Conservation (phyloP, 768 basidiomycete genomes). For the Suillus paluster region DNA sequence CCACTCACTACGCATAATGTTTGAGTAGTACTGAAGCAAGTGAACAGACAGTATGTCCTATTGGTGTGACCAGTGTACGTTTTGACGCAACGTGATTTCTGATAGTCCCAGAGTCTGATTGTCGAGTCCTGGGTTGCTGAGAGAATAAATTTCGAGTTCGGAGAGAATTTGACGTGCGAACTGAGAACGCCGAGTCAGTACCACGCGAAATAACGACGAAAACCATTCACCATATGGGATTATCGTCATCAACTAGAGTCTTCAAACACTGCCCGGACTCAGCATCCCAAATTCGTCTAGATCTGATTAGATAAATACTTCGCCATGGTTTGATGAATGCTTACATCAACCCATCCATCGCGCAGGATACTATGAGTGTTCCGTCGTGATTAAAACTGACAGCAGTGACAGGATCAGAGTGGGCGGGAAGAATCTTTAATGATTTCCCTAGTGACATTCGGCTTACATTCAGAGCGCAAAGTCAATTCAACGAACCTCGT, state of each 20-base stretch:
- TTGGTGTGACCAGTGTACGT: constrained; percentile 89
- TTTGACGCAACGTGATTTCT: constrained; percentile 88
- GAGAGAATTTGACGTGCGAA: constrained; percentile 89
- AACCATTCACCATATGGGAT: constrained; percentile 78
- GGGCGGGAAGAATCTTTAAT: constrained; percentile 90
- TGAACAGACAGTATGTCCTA: constrained; percentile 79
- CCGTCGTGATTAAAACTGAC: constrained; percentile 96
- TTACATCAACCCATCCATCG: constrained; percentile 97
- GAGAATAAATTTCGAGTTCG: constrained; percentile 88
- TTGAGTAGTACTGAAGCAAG: constrained; percentile 62
- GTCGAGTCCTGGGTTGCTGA: constrained; percentile 94
- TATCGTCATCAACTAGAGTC: constrained; percentile 95
- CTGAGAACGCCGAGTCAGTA: constrained; percentile 41
- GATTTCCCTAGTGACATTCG: constrained; percentile 61
- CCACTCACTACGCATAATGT: constrained; percentile 83
- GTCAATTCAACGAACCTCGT: constrained; percentile 55
- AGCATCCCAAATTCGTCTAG: constrained; percentile 95
- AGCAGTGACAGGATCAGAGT: constrained; percentile 95
- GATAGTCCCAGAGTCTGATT: constrained; percentile 93
- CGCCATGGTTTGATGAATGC: constrained; percentile 28
- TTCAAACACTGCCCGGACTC: constrained; percentile 98
- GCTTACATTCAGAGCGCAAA: not conserved
- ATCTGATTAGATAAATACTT: constrained; percentile 7
- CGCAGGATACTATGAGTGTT: constrained; percentile 90
- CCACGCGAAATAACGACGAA: constrained; percentile 6